Evolutionary conservation across 2,329 filamentous ascomycete genomes (phyloP), one percentile per base, ranked within the genome.

Genomic region (Microcera coccophila): DNA sequence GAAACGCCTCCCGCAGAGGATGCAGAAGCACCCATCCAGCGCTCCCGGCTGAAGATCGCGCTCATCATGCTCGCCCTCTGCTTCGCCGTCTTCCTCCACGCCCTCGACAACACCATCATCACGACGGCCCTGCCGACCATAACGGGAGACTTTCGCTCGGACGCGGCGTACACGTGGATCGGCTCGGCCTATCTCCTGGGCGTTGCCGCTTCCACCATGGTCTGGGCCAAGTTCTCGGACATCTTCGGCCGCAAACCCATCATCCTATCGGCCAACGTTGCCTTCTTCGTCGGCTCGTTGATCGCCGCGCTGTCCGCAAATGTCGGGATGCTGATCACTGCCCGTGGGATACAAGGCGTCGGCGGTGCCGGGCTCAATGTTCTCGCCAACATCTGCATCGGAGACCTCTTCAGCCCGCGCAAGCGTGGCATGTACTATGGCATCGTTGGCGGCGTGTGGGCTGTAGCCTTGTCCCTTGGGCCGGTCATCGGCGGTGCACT

Each of bases 371-470:
- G 46, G 0, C 28, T 48, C 5, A 32, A 26, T n/a, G 26, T 36
- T 5, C 17, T 48, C 4, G 42, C 43, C 10, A 42, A 20, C 10
- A 46, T 46, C 8, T 29, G n/a, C 18, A 46, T 45, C 24, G 37
- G 32, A 1, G 43, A 48, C 8, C 39, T 48, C 20, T 45, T 48
- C 11, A 39, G 36, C 3, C 36, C 74, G 62, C 60, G 68, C 17
- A 40, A 62, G 41, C 54, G 66, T 9, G 68, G 68, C 0, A 56
- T 68, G 36, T 75, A 80, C 53, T 81, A 79, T 53, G 81, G 81
- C 2, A 66, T 84, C 36, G 74, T 85, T 46, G 79, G 80, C 11
- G 71, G 79, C 36, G 76, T 84, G 1, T 79, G 82, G 82, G 79
- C 79, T 4, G 59, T 82, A 14, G 80, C 82, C 10, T 74, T 72